phyloP scores from a whole-genome alignment of 345 rosid species.

The Gossypium sturtianum region DNA sequence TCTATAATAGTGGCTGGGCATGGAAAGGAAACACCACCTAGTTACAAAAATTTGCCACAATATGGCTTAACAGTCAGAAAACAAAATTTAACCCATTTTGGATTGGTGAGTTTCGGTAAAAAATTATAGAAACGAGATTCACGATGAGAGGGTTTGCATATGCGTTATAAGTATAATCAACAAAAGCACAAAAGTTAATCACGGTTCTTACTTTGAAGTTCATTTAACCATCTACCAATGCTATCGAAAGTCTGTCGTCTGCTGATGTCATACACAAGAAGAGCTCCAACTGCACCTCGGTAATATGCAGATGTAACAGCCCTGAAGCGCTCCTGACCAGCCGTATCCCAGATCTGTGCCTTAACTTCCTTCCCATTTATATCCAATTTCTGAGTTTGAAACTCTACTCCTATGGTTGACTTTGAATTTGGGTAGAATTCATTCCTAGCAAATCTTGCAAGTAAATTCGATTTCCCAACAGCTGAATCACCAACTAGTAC shows the following conservation, averaged over 20 bases:
- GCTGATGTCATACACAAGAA: slow-evolving; percentile 88
- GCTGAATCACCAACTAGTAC: slow-evolving; percentile 94
- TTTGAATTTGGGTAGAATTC: slow-evolving; percentile 92
- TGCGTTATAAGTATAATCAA: background rate
- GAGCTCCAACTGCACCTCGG: slow-evolving; percentile 98
- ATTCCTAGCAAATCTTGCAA: slow-evolving; percentile 90
- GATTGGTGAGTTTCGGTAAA: background rate
- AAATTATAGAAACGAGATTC: background rate
- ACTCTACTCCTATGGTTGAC: slow-evolving; percentile 97
- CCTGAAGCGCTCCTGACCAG: slow-evolving; percentile 98
- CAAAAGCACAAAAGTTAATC: background rate
- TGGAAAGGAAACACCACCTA: background rate
- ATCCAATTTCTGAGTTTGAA: slow-evolving; percentile 91
- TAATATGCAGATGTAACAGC: slow-evolving; percentile 97
- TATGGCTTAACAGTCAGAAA: background rate
- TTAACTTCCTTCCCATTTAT: slow-evolving; percentile 87
- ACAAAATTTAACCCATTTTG: background rate
- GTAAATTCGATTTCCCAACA: slow-evolving; percentile 95
- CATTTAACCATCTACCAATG: slow-evolving; percentile 93
- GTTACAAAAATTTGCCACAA: background rate
- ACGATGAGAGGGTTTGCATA: background rate
- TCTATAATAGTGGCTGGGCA: background rate
- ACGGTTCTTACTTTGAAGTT: slow-evolving; percentile 78
- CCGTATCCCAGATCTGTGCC: slow-evolving; percentile 99
- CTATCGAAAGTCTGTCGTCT: slow-evolving; percentile 88